A percentile compares a stretch with the other conserved stretches of the same genome.
Evolutionary conservation across 176 grass and related monocot genomes (phyloP).

Genomic region (Aechmea fasciata): DNA sequence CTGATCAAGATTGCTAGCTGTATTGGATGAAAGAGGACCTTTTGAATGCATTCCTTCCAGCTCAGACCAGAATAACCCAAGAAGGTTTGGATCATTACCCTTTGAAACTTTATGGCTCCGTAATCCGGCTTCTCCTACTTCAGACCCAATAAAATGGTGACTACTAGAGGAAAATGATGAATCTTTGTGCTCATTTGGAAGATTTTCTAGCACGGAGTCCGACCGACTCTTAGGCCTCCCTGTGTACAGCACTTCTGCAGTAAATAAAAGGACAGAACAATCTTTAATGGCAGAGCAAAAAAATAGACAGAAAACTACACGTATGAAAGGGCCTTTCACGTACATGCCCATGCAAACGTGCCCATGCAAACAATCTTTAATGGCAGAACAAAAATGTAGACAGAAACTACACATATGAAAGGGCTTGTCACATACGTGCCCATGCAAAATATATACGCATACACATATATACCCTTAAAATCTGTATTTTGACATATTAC

Average conservation of each 20-base stretch:
- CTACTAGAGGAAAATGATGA: slow-evolving; percentile 1
- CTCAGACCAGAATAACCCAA: slow-evolving; percentile 94
- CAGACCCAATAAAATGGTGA: slow-evolving; percentile 14
- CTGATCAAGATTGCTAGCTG: slow-evolving; percentile 33
- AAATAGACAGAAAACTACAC: slow-evolving; percentile 12
- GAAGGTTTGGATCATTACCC: slow-evolving; percentile 69
- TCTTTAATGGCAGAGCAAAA: slow-evolving; percentile 8
- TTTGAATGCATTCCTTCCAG: slow-evolving; percentile 75
- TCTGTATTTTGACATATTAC: no score
- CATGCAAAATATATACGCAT: no score
- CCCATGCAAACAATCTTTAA: no score
- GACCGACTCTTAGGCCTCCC: slow-evolving; percentile 45
- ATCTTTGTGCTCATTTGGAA: slow-evolving; percentile 27
- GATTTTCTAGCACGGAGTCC: slow-evolving; percentile 35
- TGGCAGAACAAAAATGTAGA: no score
- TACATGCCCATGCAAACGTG: no score
- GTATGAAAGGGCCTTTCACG: no score
- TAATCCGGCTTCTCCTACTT: slow-evolving; percentile 38
- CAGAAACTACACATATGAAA: no score
- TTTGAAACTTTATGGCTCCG: slow-evolving; percentile 27
- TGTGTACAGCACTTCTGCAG: slow-evolving; percentile 72
- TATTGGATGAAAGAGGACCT: slow-evolving; percentile 78
- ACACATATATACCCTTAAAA: no score
- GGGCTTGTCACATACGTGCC: no score
- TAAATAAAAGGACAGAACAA: slow-evolving; percentile 16